Percentiles rank a stretch among this genome's conserved stretches.
phyloP scores from a whole-genome alignment of 2,329 filamentous ascomycete genomes.

The Aspergillus sp. region DNA sequence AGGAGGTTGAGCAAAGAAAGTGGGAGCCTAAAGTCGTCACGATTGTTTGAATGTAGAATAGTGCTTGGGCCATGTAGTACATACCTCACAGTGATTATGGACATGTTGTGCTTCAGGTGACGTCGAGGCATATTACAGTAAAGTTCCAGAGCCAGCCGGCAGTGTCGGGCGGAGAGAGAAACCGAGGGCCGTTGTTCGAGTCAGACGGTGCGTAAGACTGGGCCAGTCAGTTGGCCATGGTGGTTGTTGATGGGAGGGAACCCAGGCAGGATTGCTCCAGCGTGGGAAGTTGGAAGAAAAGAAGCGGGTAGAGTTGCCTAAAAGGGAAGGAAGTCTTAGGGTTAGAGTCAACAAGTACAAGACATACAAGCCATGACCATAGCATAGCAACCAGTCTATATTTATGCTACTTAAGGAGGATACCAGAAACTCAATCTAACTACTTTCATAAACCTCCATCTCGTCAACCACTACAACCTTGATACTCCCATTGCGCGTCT shows the following conservation, averaged over 20 bases:
- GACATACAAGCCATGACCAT: too few relatives aligned
- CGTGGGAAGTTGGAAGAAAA: neutral
- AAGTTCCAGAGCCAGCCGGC: slow-evolving; percentile 35
- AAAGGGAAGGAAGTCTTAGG: neutral
- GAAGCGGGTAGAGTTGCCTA: slow-evolving; percentile 6
- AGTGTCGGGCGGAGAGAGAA: slow-evolving; percentile 1
- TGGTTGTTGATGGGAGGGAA: neutral
- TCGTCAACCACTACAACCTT: slow-evolving; percentile 54
- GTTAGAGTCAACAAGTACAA: too few relatives aligned
- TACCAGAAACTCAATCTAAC: too few relatives aligned
- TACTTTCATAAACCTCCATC: slow-evolving; percentile 18
- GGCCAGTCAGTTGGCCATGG: neutral
- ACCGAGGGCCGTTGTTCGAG: slow-evolving; percentile 2
- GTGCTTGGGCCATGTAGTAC: too few relatives aligned
- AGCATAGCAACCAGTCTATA: neutral
- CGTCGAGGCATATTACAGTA: slow-evolving; percentile 21
- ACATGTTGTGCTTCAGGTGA: too few relatives aligned
- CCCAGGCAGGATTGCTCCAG: neutral
- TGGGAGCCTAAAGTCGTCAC: too few relatives aligned
- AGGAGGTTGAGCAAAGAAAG: too few relatives aligned
- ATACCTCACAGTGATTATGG: too few relatives aligned
- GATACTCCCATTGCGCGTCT: slow-evolving; percentile 46
- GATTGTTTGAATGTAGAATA: too few relatives aligned
- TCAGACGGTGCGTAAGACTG: slow-evolving; percentile 3
- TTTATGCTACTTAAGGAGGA: neutral